Percentiles rank a stretch among this genome's conserved stretches.
Evolutionary conservation across 139 green algal genomes (phyloP).

Genomic region (Monoraphidium neglectum): DNA sequence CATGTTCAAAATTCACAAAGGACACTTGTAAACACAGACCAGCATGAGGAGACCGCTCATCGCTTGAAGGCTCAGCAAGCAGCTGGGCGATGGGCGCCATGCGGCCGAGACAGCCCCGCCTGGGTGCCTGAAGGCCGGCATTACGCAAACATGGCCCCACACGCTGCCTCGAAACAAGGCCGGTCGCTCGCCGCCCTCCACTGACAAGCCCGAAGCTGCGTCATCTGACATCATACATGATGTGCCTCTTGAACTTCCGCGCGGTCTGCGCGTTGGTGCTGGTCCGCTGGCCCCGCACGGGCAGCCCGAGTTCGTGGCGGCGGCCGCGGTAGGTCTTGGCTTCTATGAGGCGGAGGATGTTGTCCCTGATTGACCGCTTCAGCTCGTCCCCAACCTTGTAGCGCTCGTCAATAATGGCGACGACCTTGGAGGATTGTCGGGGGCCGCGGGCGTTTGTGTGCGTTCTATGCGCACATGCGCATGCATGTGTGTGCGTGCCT

Average conservation of each 20-base stretch:
- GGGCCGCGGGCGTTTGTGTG: too few species aligned
- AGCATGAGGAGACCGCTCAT: too few species aligned
- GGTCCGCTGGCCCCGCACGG: conserved; percentile 24
- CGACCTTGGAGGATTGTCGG: background rate
- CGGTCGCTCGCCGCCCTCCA: too few species aligned
- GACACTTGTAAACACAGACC: too few species aligned
- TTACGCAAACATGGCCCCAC: background rate
- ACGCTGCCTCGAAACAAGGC: too few species aligned
- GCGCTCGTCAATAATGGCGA: background rate
- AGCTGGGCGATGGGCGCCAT: too few species aligned
- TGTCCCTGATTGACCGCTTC: conserved; percentile 30
- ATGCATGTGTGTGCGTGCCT: too few species aligned
- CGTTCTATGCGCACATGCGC: too few species aligned
- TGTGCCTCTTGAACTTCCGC: conserved; percentile 30
- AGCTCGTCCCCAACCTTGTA: conserved; percentile 31
- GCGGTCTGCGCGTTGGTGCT: conserved; percentile 26
- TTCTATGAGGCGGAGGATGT: conserved; percentile 34
- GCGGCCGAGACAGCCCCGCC: background rate
- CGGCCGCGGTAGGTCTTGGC: conserved; percentile 31
- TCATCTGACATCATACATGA: conserved; percentile 33
- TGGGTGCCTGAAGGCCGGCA: background rate
- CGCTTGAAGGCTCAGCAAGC: too few species aligned
- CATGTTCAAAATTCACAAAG: too few species aligned
- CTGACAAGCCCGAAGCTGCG: too few species aligned
- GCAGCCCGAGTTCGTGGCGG: conserved; percentile 24